Percentiles rank a stretch among this genome's conserved stretches.
These are phyloP conservation scores for Parachlorella kessleri DNA, from an alignment of 139 green algal species.

Conservation along the genomic window DNA sequence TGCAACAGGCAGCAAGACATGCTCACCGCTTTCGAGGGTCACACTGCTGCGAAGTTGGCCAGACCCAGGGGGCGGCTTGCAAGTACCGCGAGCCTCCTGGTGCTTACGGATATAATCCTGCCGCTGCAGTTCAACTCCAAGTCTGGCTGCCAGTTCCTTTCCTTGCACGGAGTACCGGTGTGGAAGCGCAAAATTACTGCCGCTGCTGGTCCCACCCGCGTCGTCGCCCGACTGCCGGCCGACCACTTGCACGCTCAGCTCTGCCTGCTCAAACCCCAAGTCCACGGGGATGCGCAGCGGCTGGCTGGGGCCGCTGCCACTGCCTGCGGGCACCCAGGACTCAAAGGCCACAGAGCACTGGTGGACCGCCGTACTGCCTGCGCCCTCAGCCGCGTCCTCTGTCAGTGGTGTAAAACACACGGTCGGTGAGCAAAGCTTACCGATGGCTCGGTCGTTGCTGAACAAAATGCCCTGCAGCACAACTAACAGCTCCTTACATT, in stretches of 20 bases:
- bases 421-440: conserved; percentile 5
- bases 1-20: too few relatives aligned
- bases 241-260: conserved; percentile 17
- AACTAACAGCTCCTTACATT: too few relatives aligned
- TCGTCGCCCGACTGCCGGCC: background rate
- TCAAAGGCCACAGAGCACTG: background rate
- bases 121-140: conserved; percentile 19
- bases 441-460: conserved; percentile 1
- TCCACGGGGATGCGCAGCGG: conserved; percentile 11
- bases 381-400: too few relatives aligned
- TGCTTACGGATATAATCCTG: conserved; percentile 20
- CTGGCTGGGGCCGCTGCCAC: background rate
- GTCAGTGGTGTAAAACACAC: background rate
- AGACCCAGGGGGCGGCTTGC: conserved; percentile 3
- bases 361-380: background rate
- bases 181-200: background rate
- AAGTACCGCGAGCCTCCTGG: background rate
- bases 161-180: background rate
- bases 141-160: background rate
- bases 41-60: conserved; percentile 26
- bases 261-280: background rate
- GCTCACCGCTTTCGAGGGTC: conserved; percentile 10
- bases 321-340: background rate
- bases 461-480: conserved; percentile 24
- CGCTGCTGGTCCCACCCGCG: too few relatives aligned